Evolutionary conservation across 495 filamentous ascomycete species (phyloP).

Genomic region (Aspergillus sclerotioniger): DNA sequence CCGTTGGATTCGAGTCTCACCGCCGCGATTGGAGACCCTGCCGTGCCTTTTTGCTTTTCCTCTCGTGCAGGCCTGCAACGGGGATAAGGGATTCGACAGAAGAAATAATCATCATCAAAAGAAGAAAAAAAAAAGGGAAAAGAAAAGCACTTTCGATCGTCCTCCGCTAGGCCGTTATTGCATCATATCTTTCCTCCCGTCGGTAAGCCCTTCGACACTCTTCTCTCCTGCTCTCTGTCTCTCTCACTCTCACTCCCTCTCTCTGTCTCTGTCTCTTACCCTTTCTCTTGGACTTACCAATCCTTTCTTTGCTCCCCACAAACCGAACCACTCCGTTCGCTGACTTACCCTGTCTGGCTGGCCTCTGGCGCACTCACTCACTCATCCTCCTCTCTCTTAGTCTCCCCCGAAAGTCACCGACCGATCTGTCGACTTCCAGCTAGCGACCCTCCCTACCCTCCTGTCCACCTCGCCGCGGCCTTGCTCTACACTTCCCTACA

Average conservation of each 20-base stretch:
- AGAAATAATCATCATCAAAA: neutral
- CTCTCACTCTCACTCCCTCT: neutral
- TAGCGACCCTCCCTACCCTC: constrained; percentile 10
- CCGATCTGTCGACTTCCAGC: constrained; percentile 15
- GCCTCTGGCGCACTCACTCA: neutral
- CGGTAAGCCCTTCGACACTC: neutral
- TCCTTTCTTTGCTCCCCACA: constrained; percentile 12
- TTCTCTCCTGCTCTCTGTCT: neutral
- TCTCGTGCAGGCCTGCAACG: neutral
- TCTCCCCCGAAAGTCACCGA: neutral
- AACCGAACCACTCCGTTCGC: neutral
- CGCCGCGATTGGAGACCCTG: neutral
- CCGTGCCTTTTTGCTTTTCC: neutral
- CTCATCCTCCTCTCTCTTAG: neutral
- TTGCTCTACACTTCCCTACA: constrained; percentile 9
- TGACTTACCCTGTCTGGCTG: neutral
- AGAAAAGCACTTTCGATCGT: neutral
- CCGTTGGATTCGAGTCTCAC: neutral
- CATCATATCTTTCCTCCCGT: neutral
- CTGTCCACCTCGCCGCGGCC: constrained; percentile 8
- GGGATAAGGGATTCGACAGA: neutral
- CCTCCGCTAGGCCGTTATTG: neutral
- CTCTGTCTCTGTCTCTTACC: neutral
- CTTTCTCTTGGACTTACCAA: neutral
- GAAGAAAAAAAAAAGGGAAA: neutral